Conservation (phyloP, 1,284 basidiomycete genomes). For the Exobasidium cylindrosporum region DNA sequence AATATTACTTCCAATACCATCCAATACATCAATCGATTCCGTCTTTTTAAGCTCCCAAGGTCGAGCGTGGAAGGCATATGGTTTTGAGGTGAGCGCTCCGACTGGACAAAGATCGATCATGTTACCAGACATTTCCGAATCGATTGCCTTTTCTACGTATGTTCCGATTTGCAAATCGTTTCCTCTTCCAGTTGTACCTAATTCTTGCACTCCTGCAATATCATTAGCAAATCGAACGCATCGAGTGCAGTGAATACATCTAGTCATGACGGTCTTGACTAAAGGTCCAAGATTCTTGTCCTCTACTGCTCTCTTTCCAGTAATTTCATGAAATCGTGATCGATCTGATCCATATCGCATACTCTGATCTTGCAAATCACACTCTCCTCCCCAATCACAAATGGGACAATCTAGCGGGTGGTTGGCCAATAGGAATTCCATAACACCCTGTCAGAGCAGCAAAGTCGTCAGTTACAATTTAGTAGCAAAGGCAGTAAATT, state of each 20-base stretch:
- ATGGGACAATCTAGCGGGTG: slow-evolving; percentile 98
- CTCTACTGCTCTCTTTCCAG: slow-evolving; percentile 95
- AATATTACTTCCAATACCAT: slow-evolving; percentile 97
- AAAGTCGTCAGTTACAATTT: slow-evolving; percentile 65
- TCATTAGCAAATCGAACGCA: slow-evolving; percentile 99
- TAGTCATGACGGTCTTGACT: slow-evolving; percentile 98
- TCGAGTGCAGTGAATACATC: slow-evolving; percentile 98
- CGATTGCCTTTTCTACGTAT: slow-evolving; percentile 95
- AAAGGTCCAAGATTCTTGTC: slow-evolving; percentile 98
- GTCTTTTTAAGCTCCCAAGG: slow-evolving; percentile 99
- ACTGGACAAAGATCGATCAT: slow-evolving; percentile 92
- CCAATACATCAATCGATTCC: slow-evolving; percentile 94
- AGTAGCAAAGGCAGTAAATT: slow-evolving; percentile 16
- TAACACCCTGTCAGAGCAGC: too few relatives aligned
- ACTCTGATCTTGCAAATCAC: slow-evolving; percentile 98
- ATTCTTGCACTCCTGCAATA: slow-evolving; percentile 94
- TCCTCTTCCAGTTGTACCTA: slow-evolving; percentile 93
- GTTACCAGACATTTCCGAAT: slow-evolving; percentile 97
- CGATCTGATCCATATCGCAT: slow-evolving; percentile 99
- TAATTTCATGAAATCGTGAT: slow-evolving; percentile 94
- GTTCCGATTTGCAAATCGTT: slow-evolving; percentile 99
- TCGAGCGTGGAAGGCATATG: slow-evolving; percentile 92
- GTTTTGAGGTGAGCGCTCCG: slow-evolving; percentile 95
- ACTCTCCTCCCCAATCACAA: slow-evolving; percentile 80
- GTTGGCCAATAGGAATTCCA: slow-evolving; percentile 97